Evolutionary conservation across 371 early-diverging fungal species (phyloP).

Genomic region (Syncephalastrum contaminatum): DNA sequence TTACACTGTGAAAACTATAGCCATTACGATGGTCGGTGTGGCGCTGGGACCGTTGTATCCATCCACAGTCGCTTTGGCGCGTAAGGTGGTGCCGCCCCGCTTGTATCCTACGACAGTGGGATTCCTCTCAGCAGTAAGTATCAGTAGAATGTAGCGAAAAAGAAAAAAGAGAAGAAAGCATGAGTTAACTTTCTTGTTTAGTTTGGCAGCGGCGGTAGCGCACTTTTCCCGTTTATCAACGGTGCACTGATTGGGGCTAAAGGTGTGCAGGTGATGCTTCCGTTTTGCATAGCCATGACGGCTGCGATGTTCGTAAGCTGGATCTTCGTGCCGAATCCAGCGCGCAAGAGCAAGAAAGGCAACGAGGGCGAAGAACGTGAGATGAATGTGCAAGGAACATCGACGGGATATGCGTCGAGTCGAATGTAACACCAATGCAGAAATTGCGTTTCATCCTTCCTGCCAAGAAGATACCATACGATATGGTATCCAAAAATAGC

Average conservation of each 20-base stretch:
- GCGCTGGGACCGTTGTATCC: constrained; percentile 27
- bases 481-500: no score
- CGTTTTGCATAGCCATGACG: constrained; percentile 24
- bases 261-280: constrained; percentile 22
- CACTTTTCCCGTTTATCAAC: constrained; percentile 25
- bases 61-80: constrained; percentile 20
- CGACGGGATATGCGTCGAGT: no score
- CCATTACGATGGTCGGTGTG: constrained; percentile 16
- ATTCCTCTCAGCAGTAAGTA: constrained; percentile 18
- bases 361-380: no score
- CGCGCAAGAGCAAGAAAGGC: neutral
- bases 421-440: no score
- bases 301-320: constrained; percentile 16
- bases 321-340: constrained; percentile 22
- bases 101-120: constrained; percentile 21
- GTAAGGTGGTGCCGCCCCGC: constrained; percentile 13
- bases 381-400: no score
- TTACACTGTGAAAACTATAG: neutral
- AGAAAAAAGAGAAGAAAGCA: neutral
- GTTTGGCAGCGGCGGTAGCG: constrained; percentile 26
- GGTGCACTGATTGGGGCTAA: constrained; percentile 18
- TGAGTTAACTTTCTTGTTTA: constrained; percentile 1
- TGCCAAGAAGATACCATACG: no score
- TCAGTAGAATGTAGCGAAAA: neutral
- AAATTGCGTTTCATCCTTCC: no score